A percentile compares a stretch with the other conserved stretches of the same genome.
phyloP scores from a whole-genome alignment of 129 eudicot species.

The Ambrosia trifida region DNA sequence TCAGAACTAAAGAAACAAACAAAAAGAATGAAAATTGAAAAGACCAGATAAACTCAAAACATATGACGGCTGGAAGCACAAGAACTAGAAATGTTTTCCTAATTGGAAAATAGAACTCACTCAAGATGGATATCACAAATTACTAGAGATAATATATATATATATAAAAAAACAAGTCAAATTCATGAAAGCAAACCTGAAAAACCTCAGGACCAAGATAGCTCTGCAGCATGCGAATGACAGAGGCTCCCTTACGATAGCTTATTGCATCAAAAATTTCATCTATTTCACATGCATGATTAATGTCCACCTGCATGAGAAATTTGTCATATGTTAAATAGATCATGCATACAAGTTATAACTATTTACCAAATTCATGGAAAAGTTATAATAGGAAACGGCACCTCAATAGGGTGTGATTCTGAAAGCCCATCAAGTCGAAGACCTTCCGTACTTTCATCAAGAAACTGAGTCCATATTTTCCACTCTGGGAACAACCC shows the following conservation, averaged over 20 bases:
- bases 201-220: conserved; percentile 85
- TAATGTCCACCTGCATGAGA: conserved; percentile 76
- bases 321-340: not conserved
- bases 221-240: conserved; percentile 97
- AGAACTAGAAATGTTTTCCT: not conserved
- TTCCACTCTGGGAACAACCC: conserved; percentile 95
- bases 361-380: conserved; percentile 12
- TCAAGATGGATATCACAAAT: conserved; percentile 1
- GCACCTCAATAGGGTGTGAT: conserved; percentile 97
- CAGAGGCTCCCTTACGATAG: conserved; percentile 94
- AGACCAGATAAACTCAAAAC: conserved; percentile 5
- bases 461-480: conserved; percentile 98
- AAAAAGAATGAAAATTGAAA: not conserved
- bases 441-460: conserved; percentile 92
- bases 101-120: conserved; percentile 5
- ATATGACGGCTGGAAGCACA: conserved; percentile 6
- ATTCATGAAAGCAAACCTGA: conserved; percentile 56
- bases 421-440: conserved; percentile 97
- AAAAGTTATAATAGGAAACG: conserved; percentile 7
- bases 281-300: conserved; percentile 94
- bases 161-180: not conserved
- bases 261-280: conserved; percentile 98
- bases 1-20: not conserved
- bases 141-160: not conserved
- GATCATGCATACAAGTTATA: not conserved